A percentile compares a stretch with the other conserved stretches of the same genome.
phyloP scores from a whole-genome alignment of 768 basidiomycete species.

The Paxillus rubicundulus region DNA sequence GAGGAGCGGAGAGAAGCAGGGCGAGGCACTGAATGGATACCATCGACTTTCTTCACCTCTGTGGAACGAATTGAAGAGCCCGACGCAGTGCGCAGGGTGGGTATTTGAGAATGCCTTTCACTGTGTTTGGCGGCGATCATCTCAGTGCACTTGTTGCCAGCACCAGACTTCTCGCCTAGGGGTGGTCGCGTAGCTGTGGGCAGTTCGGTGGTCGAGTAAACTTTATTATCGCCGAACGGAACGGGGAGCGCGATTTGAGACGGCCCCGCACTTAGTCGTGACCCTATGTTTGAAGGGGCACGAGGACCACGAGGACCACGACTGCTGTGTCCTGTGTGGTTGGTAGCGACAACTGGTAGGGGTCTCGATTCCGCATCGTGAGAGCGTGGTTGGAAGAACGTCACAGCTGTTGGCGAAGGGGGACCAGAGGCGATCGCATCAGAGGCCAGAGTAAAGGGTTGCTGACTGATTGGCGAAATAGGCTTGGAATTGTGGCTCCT shows the following conservation, averaged over 20 bases:
- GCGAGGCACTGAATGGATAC: not conserved
- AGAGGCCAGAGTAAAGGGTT: constrained; percentile 13
- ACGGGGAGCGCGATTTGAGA: constrained; percentile 1
- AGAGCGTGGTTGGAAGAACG: not conserved
- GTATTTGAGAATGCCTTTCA: constrained; percentile 27
- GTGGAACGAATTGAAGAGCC: constrained; percentile 25
- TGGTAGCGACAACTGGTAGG: not conserved
- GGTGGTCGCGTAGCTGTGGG: not conserved
- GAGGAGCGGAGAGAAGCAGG: constrained; percentile 8
- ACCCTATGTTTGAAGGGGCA: constrained; percentile 32
- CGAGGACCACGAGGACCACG: constrained; percentile 47
- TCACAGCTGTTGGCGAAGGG: constrained; percentile 3
- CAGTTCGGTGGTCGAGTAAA: not conserved
- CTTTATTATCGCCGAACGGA: constrained; percentile 2
- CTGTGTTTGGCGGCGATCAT: constrained; percentile 3
- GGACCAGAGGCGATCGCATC: constrained; percentile 9
- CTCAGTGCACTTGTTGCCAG: constrained; percentile 1
- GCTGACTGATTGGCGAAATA: constrained; percentile 10
- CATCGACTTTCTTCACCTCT: constrained; percentile 11
- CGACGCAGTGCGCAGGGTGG: constrained; percentile 26
- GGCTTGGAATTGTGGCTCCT: constrained; percentile 13
- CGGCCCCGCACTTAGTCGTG: constrained; percentile 29
- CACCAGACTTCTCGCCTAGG: constrained; percentile 18
- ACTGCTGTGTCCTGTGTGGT: constrained; percentile 23
- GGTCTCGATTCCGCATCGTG: constrained; percentile 3